Conservation (phyloP, 148 eudicot genomes). For the Persicaria tinctoria region DNA sequence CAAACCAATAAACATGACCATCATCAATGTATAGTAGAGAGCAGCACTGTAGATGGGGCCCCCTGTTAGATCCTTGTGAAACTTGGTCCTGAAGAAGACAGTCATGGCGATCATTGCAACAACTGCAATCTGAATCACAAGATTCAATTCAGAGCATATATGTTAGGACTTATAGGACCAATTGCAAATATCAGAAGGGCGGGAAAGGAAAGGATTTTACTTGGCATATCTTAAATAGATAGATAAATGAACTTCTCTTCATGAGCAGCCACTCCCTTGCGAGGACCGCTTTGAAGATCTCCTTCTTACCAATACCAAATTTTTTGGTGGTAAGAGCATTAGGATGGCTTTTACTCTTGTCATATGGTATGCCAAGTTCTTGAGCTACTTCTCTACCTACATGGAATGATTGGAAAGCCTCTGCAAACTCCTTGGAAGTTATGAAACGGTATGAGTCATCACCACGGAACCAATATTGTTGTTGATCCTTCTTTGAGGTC, state of each 20-base stretch:
- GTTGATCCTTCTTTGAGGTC: constrained; percentile 17
- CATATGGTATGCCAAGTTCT: constrained; percentile 18
- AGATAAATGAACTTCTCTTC: constrained; percentile 12
- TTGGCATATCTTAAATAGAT: neutral
- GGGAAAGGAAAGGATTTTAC: too few relatives aligned
- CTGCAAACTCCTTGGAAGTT: constrained; percentile 26
- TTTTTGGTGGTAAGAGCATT: too few relatives aligned
- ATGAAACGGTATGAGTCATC: constrained; percentile 26
- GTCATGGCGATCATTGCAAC: constrained; percentile 53
- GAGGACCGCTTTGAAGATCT: constrained; percentile 48
- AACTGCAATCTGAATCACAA: constrained; percentile 36
- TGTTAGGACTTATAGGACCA: neutral
- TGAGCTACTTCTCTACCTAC: constrained; percentile 22
- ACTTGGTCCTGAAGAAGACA: constrained; percentile 42
- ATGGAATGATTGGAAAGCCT: constrained; percentile 34
- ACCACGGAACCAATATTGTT: constrained; percentile 31
- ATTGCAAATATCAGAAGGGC: neutral
- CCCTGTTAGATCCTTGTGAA: constrained; percentile 50
- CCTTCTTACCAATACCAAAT: too few relatives aligned
- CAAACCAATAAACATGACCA: too few relatives aligned
- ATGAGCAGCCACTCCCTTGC: constrained; percentile 49
- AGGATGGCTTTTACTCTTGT: too few relatives aligned
- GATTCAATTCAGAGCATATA: neutral
- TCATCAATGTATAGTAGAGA: too few relatives aligned
- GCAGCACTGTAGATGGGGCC: constrained; percentile 15